These are phyloP conservation scores for Suillus paluster DNA, from an alignment of 768 basidiomycete species.

Conservation along the genomic window DNA sequence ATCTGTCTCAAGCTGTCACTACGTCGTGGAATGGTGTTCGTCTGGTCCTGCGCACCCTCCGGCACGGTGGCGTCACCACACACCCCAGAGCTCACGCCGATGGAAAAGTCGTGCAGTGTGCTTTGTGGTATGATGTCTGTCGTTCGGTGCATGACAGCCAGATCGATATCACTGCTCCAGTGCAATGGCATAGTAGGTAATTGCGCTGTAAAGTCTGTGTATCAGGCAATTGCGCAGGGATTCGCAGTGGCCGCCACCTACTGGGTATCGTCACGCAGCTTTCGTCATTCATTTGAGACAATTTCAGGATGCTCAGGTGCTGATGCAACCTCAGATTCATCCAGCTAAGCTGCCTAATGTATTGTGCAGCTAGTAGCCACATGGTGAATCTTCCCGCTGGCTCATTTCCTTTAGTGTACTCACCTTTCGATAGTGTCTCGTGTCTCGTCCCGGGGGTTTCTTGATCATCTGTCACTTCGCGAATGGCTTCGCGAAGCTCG, in stretches of 20 bases:
- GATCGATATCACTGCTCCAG: neutral
- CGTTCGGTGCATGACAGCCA: neutral
- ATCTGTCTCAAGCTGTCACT: neutral
- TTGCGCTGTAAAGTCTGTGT: neutral
- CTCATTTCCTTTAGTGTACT: neutral
- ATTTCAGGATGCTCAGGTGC: neutral
- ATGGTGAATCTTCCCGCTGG: neutral
- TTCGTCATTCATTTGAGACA: neutral
- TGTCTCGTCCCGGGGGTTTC: neutral
- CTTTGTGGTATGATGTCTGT: neutral
- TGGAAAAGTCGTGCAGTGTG: neutral
- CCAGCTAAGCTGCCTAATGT: neutral
- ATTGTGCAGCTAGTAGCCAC: neutral
- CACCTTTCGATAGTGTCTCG: neutral
- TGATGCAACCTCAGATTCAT: neutral
- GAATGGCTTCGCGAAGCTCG: conserved; percentile 1
- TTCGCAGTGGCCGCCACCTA: neutral
- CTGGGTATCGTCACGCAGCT: neutral
- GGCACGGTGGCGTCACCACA: neutral
- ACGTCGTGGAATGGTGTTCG: too few species aligned
- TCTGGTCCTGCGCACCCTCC: neutral
- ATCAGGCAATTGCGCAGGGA: neutral
- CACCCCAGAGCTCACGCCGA: neutral
- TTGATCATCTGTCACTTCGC: neutral
- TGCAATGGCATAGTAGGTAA: too few species aligned